These are phyloP conservation scores for Rhodotorula sp. DNA, from an alignment of 1,284 basidiomycete species.

Conservation along the genomic window DNA sequence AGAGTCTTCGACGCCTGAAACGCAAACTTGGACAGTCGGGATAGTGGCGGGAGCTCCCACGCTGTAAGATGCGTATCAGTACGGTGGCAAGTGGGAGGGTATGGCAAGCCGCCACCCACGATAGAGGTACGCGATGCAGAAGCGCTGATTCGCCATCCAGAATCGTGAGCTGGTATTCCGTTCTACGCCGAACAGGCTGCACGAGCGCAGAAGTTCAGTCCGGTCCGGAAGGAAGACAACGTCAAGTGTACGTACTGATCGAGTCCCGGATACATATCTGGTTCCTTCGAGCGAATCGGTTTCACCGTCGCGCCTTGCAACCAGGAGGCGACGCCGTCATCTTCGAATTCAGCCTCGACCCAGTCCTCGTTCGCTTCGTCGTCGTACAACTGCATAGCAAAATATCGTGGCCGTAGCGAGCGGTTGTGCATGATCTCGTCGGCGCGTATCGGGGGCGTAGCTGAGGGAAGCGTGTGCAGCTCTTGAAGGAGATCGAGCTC, in stretches of 20 bases:
- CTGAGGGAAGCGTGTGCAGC: neutral
- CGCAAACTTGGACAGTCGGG: constrained; percentile 7
- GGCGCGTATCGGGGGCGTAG: neutral
- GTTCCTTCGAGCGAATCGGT: neutral
- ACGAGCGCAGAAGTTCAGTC: too few species aligned
- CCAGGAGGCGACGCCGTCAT: neutral
- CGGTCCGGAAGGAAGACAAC: too few species aligned
- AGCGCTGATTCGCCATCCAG: constrained; percentile 10
- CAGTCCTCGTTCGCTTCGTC: neutral
- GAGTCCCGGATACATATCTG: neutral
- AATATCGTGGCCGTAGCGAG: neutral
- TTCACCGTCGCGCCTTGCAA: neutral
- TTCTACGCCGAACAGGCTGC: neutral
- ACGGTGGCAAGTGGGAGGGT: too few species aligned
- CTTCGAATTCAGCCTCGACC: neutral
- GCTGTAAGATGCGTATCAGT: neutral
- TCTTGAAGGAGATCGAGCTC: neutral
- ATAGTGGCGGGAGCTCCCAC: constrained; percentile 9
- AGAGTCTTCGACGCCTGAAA: neutral
- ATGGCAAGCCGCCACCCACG: neutral
- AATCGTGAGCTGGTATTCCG: neutral
- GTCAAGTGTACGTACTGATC: neutral
- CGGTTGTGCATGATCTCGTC: neutral
- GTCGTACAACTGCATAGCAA: neutral
- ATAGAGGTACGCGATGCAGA: constrained; percentile 13